Evolutionary conservation across 768 basidiomycete species (phyloP), one percentile per base, ranked within the genome.

Genomic region (Trametes sanguinea): DNA sequence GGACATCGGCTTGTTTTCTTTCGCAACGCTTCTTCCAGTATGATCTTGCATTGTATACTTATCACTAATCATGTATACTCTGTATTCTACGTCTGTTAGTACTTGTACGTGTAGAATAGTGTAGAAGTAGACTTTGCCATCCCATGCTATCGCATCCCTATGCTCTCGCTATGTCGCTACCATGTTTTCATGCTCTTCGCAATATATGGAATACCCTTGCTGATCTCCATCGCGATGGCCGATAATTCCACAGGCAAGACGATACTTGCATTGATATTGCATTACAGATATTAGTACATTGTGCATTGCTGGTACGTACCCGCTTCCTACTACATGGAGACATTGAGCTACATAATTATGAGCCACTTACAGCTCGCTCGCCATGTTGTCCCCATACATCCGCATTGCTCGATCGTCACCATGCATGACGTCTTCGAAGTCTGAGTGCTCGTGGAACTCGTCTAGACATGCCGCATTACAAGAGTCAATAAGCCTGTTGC

Each of bases 371-470:
- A 62, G 44, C 13, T 62, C 61, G 39, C 47, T 52, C 2, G 54
- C 16, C 63, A 64, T 60, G 6, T 55, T 54, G 17, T 64, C 22
- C 11, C 54, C 40, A 27, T 57, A 62, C 50, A 52, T 35, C 44
- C 11, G 22, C 58, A 35, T 35, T 22, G 52, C 58, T 16, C 50
- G 27, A 7, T 48, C 57, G 11, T 74, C 72, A 43, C 73, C 72
- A 44, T 70, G 56, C 54, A 74, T 47, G 22, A 76, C 57, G 29
- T 81, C 82, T 1, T 83, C 82, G 35, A 76, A 72, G 45, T 85
- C 84, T 2, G 81, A 83, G 57, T 73, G 61, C 59, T 86, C 84
- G 60, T 85, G 82, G 64, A 84, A 87, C 42, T 80, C 81, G 62
- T 88, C 88, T 86, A 56, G 22, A 22, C 1, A 22, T 22, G 22